These are phyloP conservation scores for Kwoniella mangroviensis DNA, from an alignment of 768 basidiomycete genomes.

Conservation along the genomic window DNA sequence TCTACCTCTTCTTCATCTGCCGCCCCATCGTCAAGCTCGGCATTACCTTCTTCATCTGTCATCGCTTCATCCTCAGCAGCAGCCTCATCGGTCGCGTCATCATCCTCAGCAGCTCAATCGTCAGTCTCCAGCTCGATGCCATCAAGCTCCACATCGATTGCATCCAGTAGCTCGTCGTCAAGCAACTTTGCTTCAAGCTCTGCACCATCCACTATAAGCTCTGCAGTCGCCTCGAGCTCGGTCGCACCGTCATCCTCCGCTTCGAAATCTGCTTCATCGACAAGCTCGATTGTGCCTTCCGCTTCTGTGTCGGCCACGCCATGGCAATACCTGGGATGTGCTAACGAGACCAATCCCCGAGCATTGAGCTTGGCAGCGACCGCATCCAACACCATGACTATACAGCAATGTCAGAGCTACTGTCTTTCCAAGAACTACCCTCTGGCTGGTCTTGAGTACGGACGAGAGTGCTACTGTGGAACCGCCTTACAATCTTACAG, in stretches of 20 bases:
- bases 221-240: slow-evolving; percentile 3
- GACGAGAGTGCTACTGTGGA: slow-evolving; percentile 44
- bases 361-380: slow-evolving; percentile 38
- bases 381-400: slow-evolving; percentile 32
- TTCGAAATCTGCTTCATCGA: slow-evolving; percentile 11
- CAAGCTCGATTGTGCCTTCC: slow-evolving; percentile 1
- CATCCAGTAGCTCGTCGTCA: not conserved
- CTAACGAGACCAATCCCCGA: slow-evolving; percentile 35
- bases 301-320: slow-evolving; percentile 13
- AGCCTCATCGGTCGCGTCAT: slow-evolving; percentile 5
- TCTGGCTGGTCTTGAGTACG: slow-evolving; percentile 30
- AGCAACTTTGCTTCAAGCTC: not conserved
- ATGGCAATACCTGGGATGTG: slow-evolving; percentile 30
- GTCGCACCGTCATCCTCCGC: slow-evolving; percentile 9
- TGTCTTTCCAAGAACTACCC: slow-evolving; percentile 31
- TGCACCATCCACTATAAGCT: slow-evolving; percentile 8
- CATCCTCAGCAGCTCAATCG: slow-evolving; percentile 6
- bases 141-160: not conserved
- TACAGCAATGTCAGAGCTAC: slow-evolving; percentile 27
- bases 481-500: slow-evolving; percentile 29
- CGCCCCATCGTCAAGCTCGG: slow-evolving; percentile 1
- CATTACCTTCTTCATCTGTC: slow-evolving; percentile 12
- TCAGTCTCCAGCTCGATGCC: not conserved
- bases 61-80: slow-evolving; percentile 7
- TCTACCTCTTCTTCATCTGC: not conserved